These are phyloP conservation scores for Wallacemonas collosoma DNA, from an alignment of 208 protist genomes.

Conservation along the genomic window DNA sequence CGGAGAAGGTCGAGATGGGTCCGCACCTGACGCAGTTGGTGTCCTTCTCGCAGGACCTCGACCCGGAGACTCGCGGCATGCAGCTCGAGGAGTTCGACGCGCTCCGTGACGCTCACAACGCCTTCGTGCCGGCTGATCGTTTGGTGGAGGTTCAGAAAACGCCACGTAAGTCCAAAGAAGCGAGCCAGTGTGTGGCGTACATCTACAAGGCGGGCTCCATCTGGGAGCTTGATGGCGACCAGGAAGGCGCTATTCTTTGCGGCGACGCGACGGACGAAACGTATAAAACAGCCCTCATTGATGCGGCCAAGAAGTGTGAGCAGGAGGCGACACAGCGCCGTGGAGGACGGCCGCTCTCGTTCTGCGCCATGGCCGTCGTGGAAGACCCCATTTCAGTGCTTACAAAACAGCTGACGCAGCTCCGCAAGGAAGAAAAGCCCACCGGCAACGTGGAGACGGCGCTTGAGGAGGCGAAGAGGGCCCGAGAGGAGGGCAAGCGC, in stretches of 20 bases:
- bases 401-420: conserved; percentile 60
- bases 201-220: conserved; percentile 92
- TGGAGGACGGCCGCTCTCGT: conserved; percentile 89
- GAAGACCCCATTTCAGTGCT: conserved; percentile 80
- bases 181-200: conserved; percentile 97
- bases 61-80: conserved; percentile 69
- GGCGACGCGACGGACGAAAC: conserved; percentile 64
- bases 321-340: conserved; percentile 40
- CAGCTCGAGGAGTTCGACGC: conserved; percentile 80
- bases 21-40: conserved; percentile 83
- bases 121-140: conserved; percentile 84
- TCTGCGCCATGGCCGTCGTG: conserved; percentile 96
- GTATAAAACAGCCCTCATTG: conserved; percentile 64
- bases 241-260: conserved; percentile 89
- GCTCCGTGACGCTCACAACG: conserved; percentile 96
- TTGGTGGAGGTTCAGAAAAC: conserved; percentile 51
- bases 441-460: conserved; percentile 55
- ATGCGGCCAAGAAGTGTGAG: conserved; percentile 31
- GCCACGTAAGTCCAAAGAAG: conserved; percentile 66
- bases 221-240: conserved; percentile 98
- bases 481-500: conserved; percentile 51
- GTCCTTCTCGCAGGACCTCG: conserved; percentile 67
- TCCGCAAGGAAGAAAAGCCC: conserved; percentile 49
- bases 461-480: conserved; percentile 53
- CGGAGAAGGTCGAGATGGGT: conserved; percentile 89